Evolutionary conservation across 495 filamentous ascomycete species (phyloP).

Genomic region (Platismatia glauca): DNA sequence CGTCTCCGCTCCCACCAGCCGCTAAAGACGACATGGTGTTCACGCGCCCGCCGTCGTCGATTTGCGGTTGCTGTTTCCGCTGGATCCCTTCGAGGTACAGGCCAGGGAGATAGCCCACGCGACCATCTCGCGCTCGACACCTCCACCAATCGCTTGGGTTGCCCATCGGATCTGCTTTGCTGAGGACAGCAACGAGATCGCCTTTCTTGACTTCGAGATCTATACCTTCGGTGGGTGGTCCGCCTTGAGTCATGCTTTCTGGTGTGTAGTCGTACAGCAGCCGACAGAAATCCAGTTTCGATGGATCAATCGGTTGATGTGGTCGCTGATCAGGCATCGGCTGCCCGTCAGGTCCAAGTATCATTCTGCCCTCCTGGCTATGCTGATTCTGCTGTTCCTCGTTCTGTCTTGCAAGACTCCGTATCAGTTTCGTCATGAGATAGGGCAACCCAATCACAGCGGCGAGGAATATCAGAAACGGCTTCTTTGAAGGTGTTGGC

Average conservation of each 20-base stretch:
- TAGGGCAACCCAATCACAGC: slow-evolving; percentile 94
- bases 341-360: slow-evolving; percentile 43
- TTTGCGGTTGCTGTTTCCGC: slow-evolving; percentile 52
- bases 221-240: slow-evolving; percentile 47
- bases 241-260: slow-evolving; percentile 43
- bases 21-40: slow-evolving; percentile 31
- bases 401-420: slow-evolving; percentile 73
- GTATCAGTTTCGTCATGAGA: slow-evolving; percentile 90
- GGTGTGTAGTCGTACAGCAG: slow-evolving; percentile 90
- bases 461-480: slow-evolving; percentile 88
- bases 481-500: slow-evolving; percentile 78
- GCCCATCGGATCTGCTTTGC: slow-evolving; percentile 86
- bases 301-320: slow-evolving; percentile 56
- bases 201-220: slow-evolving; percentile 92
- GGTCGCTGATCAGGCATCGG: slow-evolving; percentile 27
- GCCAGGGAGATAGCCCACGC: slow-evolving; percentile 82
- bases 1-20: slow-evolving; percentile 28
- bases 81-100: slow-evolving; percentile 82
- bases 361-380: slow-evolving; percentile 47
- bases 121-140: slow-evolving; percentile 83
- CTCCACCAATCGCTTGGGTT: slow-evolving; percentile 95
- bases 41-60: slow-evolving; percentile 16
- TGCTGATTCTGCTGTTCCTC: slow-evolving; percentile 56
- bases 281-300: slow-evolving; percentile 89
- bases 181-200: slow-evolving; percentile 88